Conservation (phyloP, 2,329 filamentous ascomycete genomes). For the Sporothrix pseudoabietina region DNA sequence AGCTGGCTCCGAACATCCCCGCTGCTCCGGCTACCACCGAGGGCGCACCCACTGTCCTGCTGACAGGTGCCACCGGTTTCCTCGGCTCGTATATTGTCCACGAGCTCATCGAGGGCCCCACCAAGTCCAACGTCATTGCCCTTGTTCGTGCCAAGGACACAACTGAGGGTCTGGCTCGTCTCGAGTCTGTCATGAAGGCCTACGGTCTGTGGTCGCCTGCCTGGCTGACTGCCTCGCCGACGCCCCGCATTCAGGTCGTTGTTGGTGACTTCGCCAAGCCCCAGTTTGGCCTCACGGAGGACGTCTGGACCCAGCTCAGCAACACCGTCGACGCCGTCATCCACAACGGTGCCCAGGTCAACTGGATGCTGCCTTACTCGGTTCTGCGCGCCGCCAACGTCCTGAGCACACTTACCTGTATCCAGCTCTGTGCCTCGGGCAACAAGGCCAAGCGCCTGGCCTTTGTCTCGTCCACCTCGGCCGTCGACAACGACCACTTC, state of each 20-base stretch:
- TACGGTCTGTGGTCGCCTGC: slow-evolving; percentile 74
- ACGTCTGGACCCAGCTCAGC: slow-evolving; percentile 65
- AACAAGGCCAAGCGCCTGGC: slow-evolving; percentile 78
- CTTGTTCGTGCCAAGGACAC: slow-evolving; percentile 72
- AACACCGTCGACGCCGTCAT: slow-evolving; percentile 71
- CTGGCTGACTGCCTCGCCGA: slow-evolving; percentile 18
- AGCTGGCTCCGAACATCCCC: slow-evolving; percentile 37
- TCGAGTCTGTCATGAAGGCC: slow-evolving; percentile 52
- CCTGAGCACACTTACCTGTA: slow-evolving; percentile 72
- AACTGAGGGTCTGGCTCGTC: slow-evolving; percentile 52
- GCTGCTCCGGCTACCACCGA: slow-evolving; percentile 34
- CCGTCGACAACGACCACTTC: slow-evolving; percentile 81
- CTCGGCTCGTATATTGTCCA: slow-evolving; percentile 77
- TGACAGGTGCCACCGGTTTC: slow-evolving; percentile 91
- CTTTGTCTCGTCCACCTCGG: slow-evolving; percentile 81
- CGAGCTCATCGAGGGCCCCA: slow-evolving; percentile 67
- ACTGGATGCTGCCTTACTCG: slow-evolving; percentile 81
- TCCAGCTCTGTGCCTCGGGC: slow-evolving; percentile 69
- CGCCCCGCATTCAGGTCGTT: slow-evolving; percentile 63
- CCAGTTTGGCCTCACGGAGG: slow-evolving; percentile 69
- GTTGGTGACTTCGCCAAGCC: slow-evolving; percentile 74
- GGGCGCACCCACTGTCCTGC: slow-evolving; percentile 62
- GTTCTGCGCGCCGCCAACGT: slow-evolving; percentile 76
- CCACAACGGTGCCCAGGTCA: slow-evolving; percentile 79
- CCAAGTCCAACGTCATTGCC: slow-evolving; percentile 65